A percentile compares a stretch with the other conserved stretches of the same genome.
phyloP scores from a whole-genome alignment of 306 rosid genomes.

The Abrus pulchellus region DNA sequence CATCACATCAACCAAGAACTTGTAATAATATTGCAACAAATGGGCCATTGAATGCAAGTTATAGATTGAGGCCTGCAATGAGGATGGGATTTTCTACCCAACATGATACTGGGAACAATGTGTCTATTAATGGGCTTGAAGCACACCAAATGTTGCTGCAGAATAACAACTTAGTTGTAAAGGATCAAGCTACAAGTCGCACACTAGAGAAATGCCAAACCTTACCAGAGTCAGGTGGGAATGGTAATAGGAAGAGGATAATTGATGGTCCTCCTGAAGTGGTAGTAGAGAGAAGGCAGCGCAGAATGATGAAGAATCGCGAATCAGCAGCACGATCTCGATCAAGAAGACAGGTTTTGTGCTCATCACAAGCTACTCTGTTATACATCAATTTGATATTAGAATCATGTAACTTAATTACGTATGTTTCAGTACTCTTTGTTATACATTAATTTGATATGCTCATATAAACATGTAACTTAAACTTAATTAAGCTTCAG shows the following conservation, averaged over 20 bases:
- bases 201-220: constrained; percentile 47
- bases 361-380: neutral
- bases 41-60: constrained; percentile 42
- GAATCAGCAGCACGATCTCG: constrained; percentile 90
- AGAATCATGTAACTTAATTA: neutral
- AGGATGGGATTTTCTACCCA: constrained; percentile 44
- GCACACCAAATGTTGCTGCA: constrained; percentile 52
- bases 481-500: too few relatives aligned
- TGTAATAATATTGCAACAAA: constrained; percentile 28
- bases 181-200: constrained; percentile 29
- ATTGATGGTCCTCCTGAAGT: constrained; percentile 68
- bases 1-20: constrained; percentile 31
- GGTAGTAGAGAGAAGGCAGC: constrained; percentile 74
- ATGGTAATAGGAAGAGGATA: constrained; percentile 55
- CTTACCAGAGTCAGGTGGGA: constrained; percentile 51
- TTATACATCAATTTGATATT: constrained; percentile 16
- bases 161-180: constrained; percentile 33
- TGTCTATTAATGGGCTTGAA: constrained; percentile 36
- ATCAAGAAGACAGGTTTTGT: constrained; percentile 77
- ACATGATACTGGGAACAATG: constrained; percentile 33
- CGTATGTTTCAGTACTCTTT: neutral
- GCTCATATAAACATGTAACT: too few relatives aligned
- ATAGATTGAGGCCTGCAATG: constrained; percentile 43
- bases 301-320: constrained; percentile 84
- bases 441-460: too few relatives aligned